Conservation (phyloP, 345 rosid genomes). For the Trapa bicornis region DNA sequence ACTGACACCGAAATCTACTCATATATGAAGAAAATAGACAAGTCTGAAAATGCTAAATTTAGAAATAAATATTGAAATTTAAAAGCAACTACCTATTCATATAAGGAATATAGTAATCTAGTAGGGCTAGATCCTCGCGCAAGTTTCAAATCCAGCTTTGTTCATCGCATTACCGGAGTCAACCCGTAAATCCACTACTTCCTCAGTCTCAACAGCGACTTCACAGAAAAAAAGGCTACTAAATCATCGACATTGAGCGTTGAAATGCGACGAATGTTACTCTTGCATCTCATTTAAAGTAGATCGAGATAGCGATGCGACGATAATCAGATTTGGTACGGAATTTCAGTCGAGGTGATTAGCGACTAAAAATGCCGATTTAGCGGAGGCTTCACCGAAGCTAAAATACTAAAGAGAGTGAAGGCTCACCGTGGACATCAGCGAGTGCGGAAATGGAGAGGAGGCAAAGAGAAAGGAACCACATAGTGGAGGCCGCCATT, state of each 20-base stretch:
- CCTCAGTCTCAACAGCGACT: neutral
- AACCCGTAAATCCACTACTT: neutral
- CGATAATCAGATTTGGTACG: neutral
- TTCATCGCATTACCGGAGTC: too few species aligned
- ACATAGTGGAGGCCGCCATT: neutral
- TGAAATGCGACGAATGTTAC: neutral
- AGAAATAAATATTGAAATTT: neutral
- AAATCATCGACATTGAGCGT: neutral
- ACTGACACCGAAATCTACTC: neutral
- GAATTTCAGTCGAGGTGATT: neutral
- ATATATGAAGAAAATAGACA: neutral
- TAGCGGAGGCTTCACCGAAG: neutral
- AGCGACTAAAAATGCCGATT: neutral
- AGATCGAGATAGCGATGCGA: neutral
- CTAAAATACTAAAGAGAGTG: neutral
- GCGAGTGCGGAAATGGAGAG: slow-evolving; percentile 3
- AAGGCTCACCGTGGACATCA: slow-evolving; percentile 1
- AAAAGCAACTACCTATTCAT: neutral
- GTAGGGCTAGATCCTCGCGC: neutral
- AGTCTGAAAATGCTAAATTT: neutral
- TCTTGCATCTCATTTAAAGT: neutral
- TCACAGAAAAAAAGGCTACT: neutral
- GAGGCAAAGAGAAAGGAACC: neutral
- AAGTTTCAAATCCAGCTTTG: too few species aligned
- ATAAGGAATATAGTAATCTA: neutral